phyloP scores from a whole-genome alignment of 768 basidiomycete genomes.

The Lactifluus rugatus region DNA sequence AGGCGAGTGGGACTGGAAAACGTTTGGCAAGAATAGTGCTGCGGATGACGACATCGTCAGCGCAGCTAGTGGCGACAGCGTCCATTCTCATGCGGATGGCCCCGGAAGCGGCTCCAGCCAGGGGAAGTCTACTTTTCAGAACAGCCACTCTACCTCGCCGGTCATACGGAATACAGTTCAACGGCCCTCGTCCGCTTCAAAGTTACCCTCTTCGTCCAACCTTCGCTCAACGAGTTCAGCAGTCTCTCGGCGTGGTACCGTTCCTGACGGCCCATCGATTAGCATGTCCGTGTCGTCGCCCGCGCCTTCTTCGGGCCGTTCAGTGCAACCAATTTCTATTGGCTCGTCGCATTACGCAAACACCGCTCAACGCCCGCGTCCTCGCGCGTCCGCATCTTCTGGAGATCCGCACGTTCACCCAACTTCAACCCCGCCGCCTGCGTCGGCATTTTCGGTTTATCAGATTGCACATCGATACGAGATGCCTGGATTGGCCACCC shows the following conservation, averaged over 20 bases:
- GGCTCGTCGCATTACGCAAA: constrained; percentile 38
- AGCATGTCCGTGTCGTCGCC: not conserved
- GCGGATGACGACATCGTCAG: constrained; percentile 37
- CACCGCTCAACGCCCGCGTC: constrained; percentile 36
- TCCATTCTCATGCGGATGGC: constrained; percentile 19
- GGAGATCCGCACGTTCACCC: constrained; percentile 69
- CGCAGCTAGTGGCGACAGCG: constrained; percentile 43
- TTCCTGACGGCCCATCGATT: constrained; percentile 5
- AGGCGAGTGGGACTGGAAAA: constrained; percentile 65
- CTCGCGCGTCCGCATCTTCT: constrained; percentile 25
- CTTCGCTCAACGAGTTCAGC: constrained; percentile 6
- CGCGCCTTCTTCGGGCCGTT: constrained; percentile 10
- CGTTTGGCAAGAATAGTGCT: constrained; percentile 33
- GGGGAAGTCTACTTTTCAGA: constrained; percentile 16
- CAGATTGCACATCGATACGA: constrained; percentile 68
- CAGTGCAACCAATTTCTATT: constrained; percentile 34
- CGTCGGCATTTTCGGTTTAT: constrained; percentile 67
- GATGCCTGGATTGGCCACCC: constrained; percentile 52
- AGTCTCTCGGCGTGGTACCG: constrained; percentile 8
- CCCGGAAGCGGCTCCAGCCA: constrained; percentile 15
- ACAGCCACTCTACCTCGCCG: not conserved
- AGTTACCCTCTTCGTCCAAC: constrained; percentile 8
- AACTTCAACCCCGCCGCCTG: constrained; percentile 48
- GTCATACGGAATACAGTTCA: constrained; percentile 1
- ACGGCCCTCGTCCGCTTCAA: constrained; percentile 5